These are phyloP conservation scores for Tremella fuciformis DNA, from an alignment of 768 basidiomycete species.

Conservation along the genomic window DNA sequence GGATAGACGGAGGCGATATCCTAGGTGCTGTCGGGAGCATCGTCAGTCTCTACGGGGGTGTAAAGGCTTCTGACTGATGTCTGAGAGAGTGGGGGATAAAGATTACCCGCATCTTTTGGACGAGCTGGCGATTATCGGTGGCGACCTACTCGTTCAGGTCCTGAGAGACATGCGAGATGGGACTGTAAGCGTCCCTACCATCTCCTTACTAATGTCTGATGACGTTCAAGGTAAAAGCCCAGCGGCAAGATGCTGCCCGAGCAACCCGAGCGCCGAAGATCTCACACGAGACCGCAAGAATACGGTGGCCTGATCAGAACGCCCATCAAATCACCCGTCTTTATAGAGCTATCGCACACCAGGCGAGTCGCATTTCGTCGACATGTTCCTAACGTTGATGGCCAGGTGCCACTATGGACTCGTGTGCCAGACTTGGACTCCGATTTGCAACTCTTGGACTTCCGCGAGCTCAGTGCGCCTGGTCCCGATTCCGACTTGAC, in stretches of 20 bases:
- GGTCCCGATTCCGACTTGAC: constrained; percentile 9
- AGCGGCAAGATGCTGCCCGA: constrained; percentile 56
- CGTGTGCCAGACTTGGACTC: constrained; percentile 35
- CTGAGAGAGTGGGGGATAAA: constrained; percentile 56
- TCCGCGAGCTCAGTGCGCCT: constrained; percentile 55
- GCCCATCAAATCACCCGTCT: constrained; percentile 60
- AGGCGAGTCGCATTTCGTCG: constrained; percentile 55
- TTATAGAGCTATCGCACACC: constrained; percentile 67
- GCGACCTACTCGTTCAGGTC: constrained; percentile 67
- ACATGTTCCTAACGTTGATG: constrained; percentile 32
- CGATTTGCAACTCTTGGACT: constrained; percentile 46
- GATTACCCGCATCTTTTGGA: constrained; percentile 63
- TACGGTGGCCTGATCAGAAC: constrained; percentile 62
- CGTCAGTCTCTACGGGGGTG: constrained; percentile 55
- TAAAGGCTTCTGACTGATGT: background rate
- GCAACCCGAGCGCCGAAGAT: constrained; percentile 64
- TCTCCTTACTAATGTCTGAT: background rate
- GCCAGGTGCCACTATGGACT: constrained; percentile 22
- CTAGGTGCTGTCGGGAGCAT: constrained; percentile 58
- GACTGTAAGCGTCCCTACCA: constrained; percentile 54
- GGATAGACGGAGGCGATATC: constrained; percentile 75
- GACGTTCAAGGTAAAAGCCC: constrained; percentile 55
- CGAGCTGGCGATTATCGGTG: constrained; percentile 63
- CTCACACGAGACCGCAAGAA: constrained; percentile 56
- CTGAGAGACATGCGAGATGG: constrained; percentile 64